Conservation (phyloP, 1,284 basidiomycete genomes). For the Rhodotorula sp. region DNA sequence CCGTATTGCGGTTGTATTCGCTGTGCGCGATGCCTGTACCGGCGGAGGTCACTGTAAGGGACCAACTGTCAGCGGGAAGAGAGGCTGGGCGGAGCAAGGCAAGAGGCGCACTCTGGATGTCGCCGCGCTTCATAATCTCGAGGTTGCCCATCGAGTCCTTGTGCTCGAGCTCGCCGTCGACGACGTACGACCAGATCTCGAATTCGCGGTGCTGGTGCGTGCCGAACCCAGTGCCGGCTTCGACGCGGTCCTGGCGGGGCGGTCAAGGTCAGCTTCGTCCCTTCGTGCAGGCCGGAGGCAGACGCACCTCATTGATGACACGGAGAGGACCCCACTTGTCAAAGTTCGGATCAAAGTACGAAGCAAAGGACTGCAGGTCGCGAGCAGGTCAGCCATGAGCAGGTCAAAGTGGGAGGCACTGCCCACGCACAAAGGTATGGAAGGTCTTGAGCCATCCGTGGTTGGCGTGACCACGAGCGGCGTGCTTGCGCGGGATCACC, state of each 20-base stretch:
- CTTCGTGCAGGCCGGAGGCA: too few species aligned
- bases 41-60: conserved; percentile 66
- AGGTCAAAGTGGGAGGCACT: too few species aligned
- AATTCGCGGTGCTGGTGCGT: conserved; percentile 80
- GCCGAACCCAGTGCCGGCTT: conserved; percentile 75
- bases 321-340: conserved; percentile 52
- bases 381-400: too few species aligned
- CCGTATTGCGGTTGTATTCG: conserved; percentile 69
- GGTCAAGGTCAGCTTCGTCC: background rate
- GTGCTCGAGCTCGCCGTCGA: conserved; percentile 65
- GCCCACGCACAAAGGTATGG: conserved; percentile 32
- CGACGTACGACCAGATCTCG: conserved; percentile 66
- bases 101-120: conserved; percentile 63
- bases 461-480: conserved; percentile 68
- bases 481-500: conserved; percentile 34
- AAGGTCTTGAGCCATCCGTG: conserved; percentile 77
- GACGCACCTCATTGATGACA: conserved; percentile 68
- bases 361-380: background rate
- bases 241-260: conserved; percentile 66
- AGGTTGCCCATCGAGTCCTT: conserved; percentile 86
- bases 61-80: too few species aligned
- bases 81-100: too few species aligned
- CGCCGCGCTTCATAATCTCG: conserved; percentile 82
- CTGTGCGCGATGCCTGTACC: conserved; percentile 75
- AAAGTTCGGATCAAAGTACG: conserved; percentile 25